A percentile compares a stretch with the other conserved stretches of the same genome.
Conservation (phyloP, 2,329 filamentous ascomycete genomes). For the Fusarium chaquense region DNA sequence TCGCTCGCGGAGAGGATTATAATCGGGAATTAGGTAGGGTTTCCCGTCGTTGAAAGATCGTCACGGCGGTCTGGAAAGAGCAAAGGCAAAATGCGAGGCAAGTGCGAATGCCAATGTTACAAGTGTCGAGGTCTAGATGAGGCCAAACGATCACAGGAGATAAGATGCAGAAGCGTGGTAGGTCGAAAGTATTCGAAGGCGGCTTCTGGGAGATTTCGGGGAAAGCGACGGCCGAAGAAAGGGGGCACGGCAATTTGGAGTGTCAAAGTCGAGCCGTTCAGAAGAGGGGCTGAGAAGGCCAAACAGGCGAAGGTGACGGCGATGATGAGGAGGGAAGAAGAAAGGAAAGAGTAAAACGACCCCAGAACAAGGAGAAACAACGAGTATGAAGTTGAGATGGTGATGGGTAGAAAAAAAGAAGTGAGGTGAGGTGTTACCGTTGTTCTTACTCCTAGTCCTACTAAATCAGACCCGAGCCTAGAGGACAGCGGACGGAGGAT, state of each 20-base stretch:
- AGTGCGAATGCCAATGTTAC: slow-evolving; percentile 47
- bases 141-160: slow-evolving; percentile 46
- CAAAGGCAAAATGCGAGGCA: slow-evolving; percentile 43
- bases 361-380: slow-evolving; percentile 48
- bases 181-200: slow-evolving; percentile 38
- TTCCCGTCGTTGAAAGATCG: slow-evolving; percentile 44
- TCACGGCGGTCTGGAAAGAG: slow-evolving; percentile 46
- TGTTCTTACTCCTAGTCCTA: slow-evolving; percentile 11
- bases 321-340: slow-evolving; percentile 42
- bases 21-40: slow-evolving; percentile 37
- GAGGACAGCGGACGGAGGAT: not conserved
- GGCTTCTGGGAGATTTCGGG: slow-evolving; percentile 37
- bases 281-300: slow-evolving; percentile 43
- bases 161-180: slow-evolving; percentile 31
- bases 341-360: slow-evolving; percentile 44
- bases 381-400: slow-evolving; percentile 46
- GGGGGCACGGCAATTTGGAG: slow-evolving; percentile 48
- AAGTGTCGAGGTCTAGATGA: slow-evolving; percentile 47
- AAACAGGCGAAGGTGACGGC: slow-evolving; percentile 48
- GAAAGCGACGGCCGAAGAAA: slow-evolving; percentile 49
- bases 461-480: not conserved
- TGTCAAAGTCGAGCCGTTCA: slow-evolving; percentile 39
- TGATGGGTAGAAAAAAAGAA: slow-evolving; percentile 44
- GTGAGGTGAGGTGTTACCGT: slow-evolving; percentile 44
- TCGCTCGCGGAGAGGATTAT: slow-evolving; percentile 38